Evolutionary conservation across 306 rosid species (phyloP).

Genomic region (Acacia confusa): DNA sequence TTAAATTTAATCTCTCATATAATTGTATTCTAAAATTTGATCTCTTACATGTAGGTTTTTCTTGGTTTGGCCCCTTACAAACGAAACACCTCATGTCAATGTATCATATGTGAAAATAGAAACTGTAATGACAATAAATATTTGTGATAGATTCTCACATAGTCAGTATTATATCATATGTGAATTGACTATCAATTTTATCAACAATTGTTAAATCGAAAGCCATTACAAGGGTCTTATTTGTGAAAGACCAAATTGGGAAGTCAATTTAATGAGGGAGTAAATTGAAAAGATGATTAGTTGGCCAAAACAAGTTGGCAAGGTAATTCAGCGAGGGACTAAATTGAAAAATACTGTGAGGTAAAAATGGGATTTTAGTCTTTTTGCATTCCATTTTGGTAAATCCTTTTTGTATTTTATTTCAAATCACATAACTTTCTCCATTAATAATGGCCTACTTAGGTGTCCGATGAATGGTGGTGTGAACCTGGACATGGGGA

Average conservation of each 20-base stretch:
- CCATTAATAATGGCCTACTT: conserved; percentile 27
- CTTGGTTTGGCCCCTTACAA: background rate
- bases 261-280: background rate
- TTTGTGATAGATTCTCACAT: background rate
- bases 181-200: background rate
- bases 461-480: conserved; percentile 98
- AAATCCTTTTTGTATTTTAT: background rate
- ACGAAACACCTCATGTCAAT: background rate
- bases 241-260: background rate
- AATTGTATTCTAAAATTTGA: background rate
- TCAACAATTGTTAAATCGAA: background rate
- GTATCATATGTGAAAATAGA: background rate
- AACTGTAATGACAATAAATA: background rate
- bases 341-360: background rate
- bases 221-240: background rate
- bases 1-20: background rate
- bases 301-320: background rate
- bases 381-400: background rate
- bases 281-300: background rate
- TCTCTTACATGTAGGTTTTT: background rate
- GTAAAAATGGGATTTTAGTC: background rate
- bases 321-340: background rate
- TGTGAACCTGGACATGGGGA: conserved; percentile 99
- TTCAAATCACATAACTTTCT: conserved; percentile 4
- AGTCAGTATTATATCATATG: background rate